phyloP scores from a whole-genome alignment of 148 eudicot genomes.

The Cornus kousa region DNA sequence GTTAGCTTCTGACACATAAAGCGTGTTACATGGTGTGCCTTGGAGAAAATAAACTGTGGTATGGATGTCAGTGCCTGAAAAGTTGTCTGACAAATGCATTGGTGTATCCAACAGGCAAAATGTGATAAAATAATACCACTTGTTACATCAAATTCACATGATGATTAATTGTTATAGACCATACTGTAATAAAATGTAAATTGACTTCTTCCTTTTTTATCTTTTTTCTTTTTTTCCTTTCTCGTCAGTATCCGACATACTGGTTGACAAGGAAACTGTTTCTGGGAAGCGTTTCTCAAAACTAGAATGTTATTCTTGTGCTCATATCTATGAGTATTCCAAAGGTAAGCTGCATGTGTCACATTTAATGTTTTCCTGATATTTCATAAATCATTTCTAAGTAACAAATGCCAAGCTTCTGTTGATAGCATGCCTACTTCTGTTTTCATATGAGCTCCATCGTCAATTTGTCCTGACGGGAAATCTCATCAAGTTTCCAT shows the following conservation, averaged over 20 bases:
- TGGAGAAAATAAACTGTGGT: not conserved
- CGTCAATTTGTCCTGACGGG: slow-evolving; percentile 39
- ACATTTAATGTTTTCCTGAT: slow-evolving; percentile 3
- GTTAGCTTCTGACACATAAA: not conserved
- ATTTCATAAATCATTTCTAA: not conserved
- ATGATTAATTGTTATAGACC: not conserved
- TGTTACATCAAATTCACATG: not conserved
- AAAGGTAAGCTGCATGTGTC: slow-evolving; percentile 58
- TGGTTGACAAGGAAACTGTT: slow-evolving; percentile 51
- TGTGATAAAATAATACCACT: not conserved
- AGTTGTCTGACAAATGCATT: not conserved
- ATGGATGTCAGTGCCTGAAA: not conserved
- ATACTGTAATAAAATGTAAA: not conserved
- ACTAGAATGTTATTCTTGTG: slow-evolving; percentile 58
- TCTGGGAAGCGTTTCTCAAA: slow-evolving; percentile 44
- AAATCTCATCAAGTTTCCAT: slow-evolving; percentile 52
- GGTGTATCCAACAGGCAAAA: not conserved
- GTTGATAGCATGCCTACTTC: slow-evolving; percentile 59
- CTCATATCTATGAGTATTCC: slow-evolving; percentile 68
- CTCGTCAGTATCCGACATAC: slow-evolving; percentile 47
- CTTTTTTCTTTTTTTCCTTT: not conserved
- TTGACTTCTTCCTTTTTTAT: too few species aligned
- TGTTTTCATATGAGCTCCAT: slow-evolving; percentile 84
- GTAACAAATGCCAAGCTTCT: slow-evolving; percentile 9
- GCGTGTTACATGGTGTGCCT: not conserved